A percentile compares a stretch with the other conserved stretches of the same genome.
These are phyloP conservation scores for Euphorbia pulcherrima DNA, from an alignment of 345 rosid genomes.

Conservation along the genomic window DNA sequence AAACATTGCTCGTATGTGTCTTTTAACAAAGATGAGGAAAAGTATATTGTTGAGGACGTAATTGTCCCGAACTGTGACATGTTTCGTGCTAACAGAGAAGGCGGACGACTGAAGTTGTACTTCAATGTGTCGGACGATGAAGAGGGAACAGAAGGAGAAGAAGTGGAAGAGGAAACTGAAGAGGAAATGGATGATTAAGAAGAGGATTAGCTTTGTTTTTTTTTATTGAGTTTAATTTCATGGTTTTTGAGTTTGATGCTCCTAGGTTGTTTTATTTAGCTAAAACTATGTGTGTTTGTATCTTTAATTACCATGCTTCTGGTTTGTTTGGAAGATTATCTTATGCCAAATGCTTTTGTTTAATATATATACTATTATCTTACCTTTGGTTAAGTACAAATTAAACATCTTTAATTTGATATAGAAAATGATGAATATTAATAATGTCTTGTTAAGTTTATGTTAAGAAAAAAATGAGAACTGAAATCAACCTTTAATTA, in stretches of 20 bases:
- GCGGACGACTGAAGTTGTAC: slow-evolving; percentile 2
- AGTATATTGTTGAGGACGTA: slow-evolving; percentile 6
- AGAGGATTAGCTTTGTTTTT: too few relatives aligned
- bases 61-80: slow-evolving; percentile 7
- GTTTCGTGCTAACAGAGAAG: slow-evolving; percentile 3
- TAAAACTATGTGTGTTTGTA: neutral
- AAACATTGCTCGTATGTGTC: neutral
- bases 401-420: too few relatives aligned
- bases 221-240: too few relatives aligned
- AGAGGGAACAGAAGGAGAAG: neutral
- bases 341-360: too few relatives aligned
- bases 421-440: too few relatives aligned
- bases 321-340: neutral
- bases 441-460: too few relatives aligned
- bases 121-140: neutral
- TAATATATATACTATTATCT: too few relatives aligned
- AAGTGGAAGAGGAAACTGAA: neutral
- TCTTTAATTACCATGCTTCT: slow-evolving; percentile 2
- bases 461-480: too few relatives aligned
- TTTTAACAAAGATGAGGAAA: neutral
- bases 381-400: too few relatives aligned
- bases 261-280: neutral
- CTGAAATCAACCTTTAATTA: too few relatives aligned
- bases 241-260: neutral
- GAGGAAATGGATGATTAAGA: too few relatives aligned